Evolutionary conservation across 1,284 basidiomycete genomes (phyloP), one percentile per base, ranked within the genome.

Genomic region (Microbotryomycetes sp.): DNA sequence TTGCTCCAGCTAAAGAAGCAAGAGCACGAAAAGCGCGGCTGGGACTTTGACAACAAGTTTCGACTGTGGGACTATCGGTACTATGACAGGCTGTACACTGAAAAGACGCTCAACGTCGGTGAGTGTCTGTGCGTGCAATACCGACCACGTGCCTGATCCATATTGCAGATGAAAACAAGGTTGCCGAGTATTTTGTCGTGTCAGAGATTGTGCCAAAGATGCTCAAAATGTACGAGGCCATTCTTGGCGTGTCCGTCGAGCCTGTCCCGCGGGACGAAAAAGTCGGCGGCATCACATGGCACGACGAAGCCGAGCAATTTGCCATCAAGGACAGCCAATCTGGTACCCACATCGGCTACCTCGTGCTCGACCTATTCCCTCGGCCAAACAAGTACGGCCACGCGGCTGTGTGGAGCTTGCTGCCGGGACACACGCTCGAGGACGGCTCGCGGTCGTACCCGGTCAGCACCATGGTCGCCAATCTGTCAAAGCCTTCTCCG

Each of bases 181-280:
- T 90, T 63, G 89, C 90, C 75, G 86, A 90, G 71, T 89, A 89
- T 74, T 89, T 91, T 81, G 87, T 88, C 1, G 89, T 91, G 1
- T 79, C 83, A 2, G 81, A 84, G 24, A 87, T 91, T 47, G 86
- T 91, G 5, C 85, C 87, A 3, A 79, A 85, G 0, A 88, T 91
- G 68, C 79, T 91, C 48, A 78, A 82, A 27, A 88, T 90, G 70
- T 91, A 91, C 74, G 86, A 89, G 74, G 83, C 83, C 60, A 76
- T 91, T 18, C 81, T 91, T 16, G 81, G 85, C 15, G 87, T 91
- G 41, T 79, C 79, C 61, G 89, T 91, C 68, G 78, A 85, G 47
- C 81, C 83, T 69, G 78, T 85, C 3, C 65, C 69, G n/a, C 57
- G 61, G 9, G 59, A 61, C 15, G 64, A 61, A 18, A 55, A 60